Base-by-base conservation (phyloP, 306 rosid species). In the Sindora glabra region DNA sequence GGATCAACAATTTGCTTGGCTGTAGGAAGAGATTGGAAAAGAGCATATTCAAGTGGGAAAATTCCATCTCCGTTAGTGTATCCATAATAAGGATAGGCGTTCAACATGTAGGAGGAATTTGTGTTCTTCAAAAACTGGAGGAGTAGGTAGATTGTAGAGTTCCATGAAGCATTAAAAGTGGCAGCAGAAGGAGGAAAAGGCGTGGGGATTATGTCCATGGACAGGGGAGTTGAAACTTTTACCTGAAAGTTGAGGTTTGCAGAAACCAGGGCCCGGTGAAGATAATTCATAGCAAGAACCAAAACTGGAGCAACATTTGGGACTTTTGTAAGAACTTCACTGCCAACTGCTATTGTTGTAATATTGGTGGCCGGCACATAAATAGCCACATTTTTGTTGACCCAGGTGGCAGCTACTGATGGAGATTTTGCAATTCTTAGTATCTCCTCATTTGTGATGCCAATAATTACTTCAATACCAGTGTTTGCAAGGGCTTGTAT, bases 1-100 rank as follows among this genome's bases (percentile, higher is more conserved):
- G 96, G 96, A 58, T 91, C 97, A 66, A 91, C 97, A 56, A 91
- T 91, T 77, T 87, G 94, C 83, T 91, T 81, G 77, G 86, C 87
- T 0, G 95, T 63, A 34, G 97, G 87, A 68, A 91, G 95, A 15
- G 89, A 58, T 33, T 44, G 76, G 60, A 91, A 83, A 59, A 91
- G 85, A 54, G 96, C 97, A 74, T 91, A 91, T 59, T 91, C 96
- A 11, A 91, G 24, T 0, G 97, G 96, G 67, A 91, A 91, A 77
- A 85, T 77, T n/a, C 97, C 96, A 25, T 84, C 76, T 11, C 91
- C 89, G 32, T 38, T 70, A 3, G 81, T 81, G 73, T 83, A 87
- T 54, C 95, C 91, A 65, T 74, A 84, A 59, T 81, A 84, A 15
- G 95, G 91, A 68, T 77, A 79, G 6, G 91, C 89, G 65, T 87